These are phyloP conservation scores for Chlamydomonas sphaeroides DNA, from an alignment of 139 green algal species.

Conservation along the genomic window DNA sequence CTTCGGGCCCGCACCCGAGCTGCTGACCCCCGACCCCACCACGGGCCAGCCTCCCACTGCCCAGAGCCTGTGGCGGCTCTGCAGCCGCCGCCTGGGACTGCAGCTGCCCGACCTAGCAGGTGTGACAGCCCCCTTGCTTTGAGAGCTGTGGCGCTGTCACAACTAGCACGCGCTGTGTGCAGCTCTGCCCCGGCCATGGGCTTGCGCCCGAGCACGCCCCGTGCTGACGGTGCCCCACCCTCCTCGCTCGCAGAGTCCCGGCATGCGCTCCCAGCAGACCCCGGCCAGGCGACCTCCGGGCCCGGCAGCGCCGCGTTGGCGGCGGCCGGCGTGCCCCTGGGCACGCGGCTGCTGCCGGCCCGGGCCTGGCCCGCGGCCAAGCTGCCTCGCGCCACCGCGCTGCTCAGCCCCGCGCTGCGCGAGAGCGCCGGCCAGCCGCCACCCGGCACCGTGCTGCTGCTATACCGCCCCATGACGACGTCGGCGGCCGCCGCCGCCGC, in stretches of 20 bases:
- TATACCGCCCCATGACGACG: conserved; percentile 4
- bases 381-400: conserved; percentile 28
- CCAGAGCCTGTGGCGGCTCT: conserved; percentile 23
- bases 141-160: too few species aligned
- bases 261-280: too few species aligned
- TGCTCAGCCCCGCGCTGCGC: conserved; percentile 34
- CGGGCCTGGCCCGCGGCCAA: conserved; percentile 47
- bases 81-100: not conserved
- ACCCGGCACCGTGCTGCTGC: conserved; percentile 23
- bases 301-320: not conserved
- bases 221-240: too few species aligned
- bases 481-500: not conserved
- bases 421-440: conserved; percentile 38
- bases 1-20: conserved; percentile 26
- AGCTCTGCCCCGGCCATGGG: too few species aligned
- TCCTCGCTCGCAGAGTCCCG: too few species aligned
- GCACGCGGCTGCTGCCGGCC: conserved; percentile 21
- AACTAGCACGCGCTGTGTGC: too few species aligned
- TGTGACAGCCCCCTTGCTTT: too few species aligned
- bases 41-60: not conserved
- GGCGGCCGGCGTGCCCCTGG: not conserved
- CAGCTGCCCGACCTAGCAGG: too few species aligned
- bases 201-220: too few species aligned
- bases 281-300: too few species aligned
- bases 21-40: conserved; percentile 1